Conservation (phyloP, 2,329 filamentous ascomycete species). For the Aspergillus sp. region DNA sequence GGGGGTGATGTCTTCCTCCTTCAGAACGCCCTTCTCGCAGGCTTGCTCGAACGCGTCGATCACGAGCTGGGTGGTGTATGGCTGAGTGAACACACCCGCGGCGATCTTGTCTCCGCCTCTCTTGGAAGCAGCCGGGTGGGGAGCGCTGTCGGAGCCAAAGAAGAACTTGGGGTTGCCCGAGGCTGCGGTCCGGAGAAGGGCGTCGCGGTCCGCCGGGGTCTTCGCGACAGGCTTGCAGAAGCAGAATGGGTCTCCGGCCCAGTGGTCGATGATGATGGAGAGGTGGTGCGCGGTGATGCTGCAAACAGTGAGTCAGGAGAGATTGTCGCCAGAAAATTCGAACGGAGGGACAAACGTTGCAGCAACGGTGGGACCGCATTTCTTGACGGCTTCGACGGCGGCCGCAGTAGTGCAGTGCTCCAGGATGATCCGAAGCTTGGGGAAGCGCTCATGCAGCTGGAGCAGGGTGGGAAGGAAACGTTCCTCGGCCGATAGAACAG, state of each 20-base stretch:
- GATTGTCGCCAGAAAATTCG: neutral
- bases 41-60: constrained; percentile 58
- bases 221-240: constrained; percentile 78
- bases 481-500: constrained; percentile 67
- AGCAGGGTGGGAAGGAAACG: constrained; percentile 77
- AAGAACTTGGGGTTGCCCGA: constrained; percentile 61
- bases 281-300: constrained; percentile 88
- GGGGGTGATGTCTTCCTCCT: constrained; percentile 52
- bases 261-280: constrained; percentile 74
- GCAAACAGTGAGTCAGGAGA: constrained; percentile 17
- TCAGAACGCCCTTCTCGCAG: constrained; percentile 52
- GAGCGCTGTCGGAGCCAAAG: constrained; percentile 71
- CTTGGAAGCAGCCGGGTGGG: constrained; percentile 59
- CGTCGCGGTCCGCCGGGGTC: constrained; percentile 68
- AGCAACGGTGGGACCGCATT: constrained; percentile 73
- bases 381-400: constrained; percentile 72
- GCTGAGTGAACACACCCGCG: constrained; percentile 63
- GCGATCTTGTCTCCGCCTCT: constrained; percentile 50
- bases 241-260: constrained; percentile 68
- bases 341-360: constrained; percentile 23
- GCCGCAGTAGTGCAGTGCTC: constrained; percentile 88
- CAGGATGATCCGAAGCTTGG: constrained; percentile 55
- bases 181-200: constrained; percentile 62
- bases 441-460: constrained; percentile 71
- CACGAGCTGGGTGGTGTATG: constrained; percentile 57